Conservation (phyloP, 1,284 basidiomycete species). For the Melanopsichium pennsylvanicum region DNA sequence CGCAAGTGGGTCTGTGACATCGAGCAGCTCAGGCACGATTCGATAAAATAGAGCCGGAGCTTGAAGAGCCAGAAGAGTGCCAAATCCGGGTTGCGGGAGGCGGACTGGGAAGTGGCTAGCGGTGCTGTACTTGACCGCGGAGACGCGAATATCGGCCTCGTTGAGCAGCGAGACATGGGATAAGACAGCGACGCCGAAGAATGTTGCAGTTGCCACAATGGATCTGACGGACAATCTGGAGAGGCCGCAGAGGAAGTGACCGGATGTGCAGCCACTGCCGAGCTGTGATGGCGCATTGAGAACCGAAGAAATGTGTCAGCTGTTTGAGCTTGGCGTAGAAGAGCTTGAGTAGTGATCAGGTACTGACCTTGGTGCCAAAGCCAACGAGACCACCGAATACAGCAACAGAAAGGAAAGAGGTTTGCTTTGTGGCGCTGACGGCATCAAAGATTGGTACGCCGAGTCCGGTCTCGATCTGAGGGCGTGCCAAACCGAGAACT, state of each 20-base stretch:
- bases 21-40: conserved; percentile 2
- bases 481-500: conserved; percentile 34
- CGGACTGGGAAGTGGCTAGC: conserved; percentile 12
- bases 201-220: conserved; percentile 55
- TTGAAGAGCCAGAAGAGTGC: conserved; percentile 45
- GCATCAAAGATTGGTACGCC: conserved; percentile 54
- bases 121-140: not conserved
- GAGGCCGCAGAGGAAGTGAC: conserved; percentile 64
- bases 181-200: conserved; percentile 59
- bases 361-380: conserved; percentile 59
- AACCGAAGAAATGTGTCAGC: too few species aligned
- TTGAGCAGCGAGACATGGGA: conserved; percentile 41
- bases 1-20: not conserved
- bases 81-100: conserved; percentile 20
- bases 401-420: conserved; percentile 12
- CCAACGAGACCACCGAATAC: conserved; percentile 52
- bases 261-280: conserved; percentile 60
- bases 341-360: too few species aligned
- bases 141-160: not conserved
- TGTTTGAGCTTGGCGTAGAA: too few species aligned
- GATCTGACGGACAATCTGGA: conserved; percentile 58
- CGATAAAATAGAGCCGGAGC: conserved; percentile 49
- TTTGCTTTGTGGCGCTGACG: not conserved
- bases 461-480: conserved; percentile 36
- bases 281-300: conserved; percentile 30